Conservation (phyloP, 495 filamentous ascomycete genomes). For the Annulohypoxylon maeteangense region DNA sequence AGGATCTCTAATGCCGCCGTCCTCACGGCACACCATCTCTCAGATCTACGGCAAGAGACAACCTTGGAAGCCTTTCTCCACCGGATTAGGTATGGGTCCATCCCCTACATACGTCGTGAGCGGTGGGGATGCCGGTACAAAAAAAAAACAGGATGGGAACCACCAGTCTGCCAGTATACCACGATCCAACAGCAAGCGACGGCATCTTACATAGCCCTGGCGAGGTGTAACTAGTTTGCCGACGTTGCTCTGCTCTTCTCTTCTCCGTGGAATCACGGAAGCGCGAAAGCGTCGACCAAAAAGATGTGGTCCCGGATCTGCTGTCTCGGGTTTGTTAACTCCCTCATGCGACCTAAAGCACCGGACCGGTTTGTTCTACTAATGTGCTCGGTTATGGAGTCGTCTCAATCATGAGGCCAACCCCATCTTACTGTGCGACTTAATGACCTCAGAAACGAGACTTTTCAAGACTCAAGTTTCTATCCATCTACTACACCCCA, state of each 20-base stretch:
- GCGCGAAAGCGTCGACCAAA: background rate
- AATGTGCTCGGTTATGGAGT: slow-evolving; percentile 10
- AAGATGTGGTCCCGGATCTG: slow-evolving; percentile 9
- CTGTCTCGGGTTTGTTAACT: slow-evolving; percentile 25
- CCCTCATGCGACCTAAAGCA: slow-evolving; percentile 9
- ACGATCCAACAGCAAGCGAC: slow-evolving; percentile 20
- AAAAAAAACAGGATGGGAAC: slow-evolving; percentile 11
- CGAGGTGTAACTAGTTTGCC: slow-evolving; percentile 34
- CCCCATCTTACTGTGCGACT: slow-evolving; percentile 2
- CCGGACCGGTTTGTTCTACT: slow-evolving; percentile 20
- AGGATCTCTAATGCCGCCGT: slow-evolving; percentile 13
- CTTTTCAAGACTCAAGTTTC: background rate
- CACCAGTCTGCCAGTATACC: slow-evolving; percentile 16
- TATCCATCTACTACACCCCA: background rate
- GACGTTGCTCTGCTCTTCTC: background rate
- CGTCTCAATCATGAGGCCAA: slow-evolving; percentile 2
- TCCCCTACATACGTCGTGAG: slow-evolving; percentile 5
- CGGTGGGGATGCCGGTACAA: slow-evolving; percentile 7
- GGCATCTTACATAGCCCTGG: slow-evolving; percentile 32
- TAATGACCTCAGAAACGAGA: background rate
- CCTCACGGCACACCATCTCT: slow-evolving; percentile 18
- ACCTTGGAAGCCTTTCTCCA: slow-evolving; percentile 19
- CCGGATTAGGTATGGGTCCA: background rate
- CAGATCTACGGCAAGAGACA: slow-evolving; percentile 24
- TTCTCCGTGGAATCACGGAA: background rate